Percentiles rank a stretch among this genome's conserved stretches.
These are phyloP conservation scores for Coleophoma cylindrospora DNA, from an alignment of 2,329 filamentous ascomycete genomes.

Conservation along the genomic window DNA sequence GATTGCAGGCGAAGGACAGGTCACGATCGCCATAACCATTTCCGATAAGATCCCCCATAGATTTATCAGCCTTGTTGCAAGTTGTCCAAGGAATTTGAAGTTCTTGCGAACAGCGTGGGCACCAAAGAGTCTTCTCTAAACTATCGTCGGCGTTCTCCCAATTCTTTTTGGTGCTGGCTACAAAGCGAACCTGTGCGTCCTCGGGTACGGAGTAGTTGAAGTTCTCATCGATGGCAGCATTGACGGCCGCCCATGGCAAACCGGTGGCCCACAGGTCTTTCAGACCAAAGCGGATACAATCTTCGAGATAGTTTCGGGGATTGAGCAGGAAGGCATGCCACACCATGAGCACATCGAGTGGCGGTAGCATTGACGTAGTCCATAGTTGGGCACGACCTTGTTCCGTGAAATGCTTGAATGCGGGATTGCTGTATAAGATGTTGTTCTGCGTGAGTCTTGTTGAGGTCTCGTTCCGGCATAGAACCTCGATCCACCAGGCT, in stretches of 20 bases:
- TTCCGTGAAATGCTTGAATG: slow-evolving; percentile 11
- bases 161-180: slow-evolving; percentile 36
- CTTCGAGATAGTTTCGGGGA: slow-evolving; percentile 64
- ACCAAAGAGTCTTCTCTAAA: slow-evolving; percentile 42
- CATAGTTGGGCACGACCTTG: slow-evolving; percentile 23
- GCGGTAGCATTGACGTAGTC: slow-evolving; percentile 43
- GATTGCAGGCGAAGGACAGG: slow-evolving; percentile 44
- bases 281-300: slow-evolving; percentile 53
- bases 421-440: slow-evolving; percentile 12
- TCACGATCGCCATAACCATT: slow-evolving; percentile 56
- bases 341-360: slow-evolving; percentile 67
- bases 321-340: slow-evolving; percentile 76
- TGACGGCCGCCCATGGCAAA: slow-evolving; percentile 61
- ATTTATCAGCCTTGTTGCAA: slow-evolving; percentile 31
- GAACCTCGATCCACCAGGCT: slow-evolving; percentile 51
- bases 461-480: slow-evolving; percentile 16
- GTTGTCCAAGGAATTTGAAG: slow-evolving; percentile 57
- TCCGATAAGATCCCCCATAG: slow-evolving; percentile 34
- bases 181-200: slow-evolving; percentile 41
- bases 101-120: slow-evolving; percentile 44
- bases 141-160: slow-evolving; percentile 58
- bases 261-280: slow-evolving; percentile 53
- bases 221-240: slow-evolving; percentile 50
- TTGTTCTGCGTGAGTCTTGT: slow-evolving; percentile 17
- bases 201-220: slow-evolving; percentile 50